phyloP scores from a whole-genome alignment of 164 flowering plant genomes.

The Aristolochia contorta region DNA sequence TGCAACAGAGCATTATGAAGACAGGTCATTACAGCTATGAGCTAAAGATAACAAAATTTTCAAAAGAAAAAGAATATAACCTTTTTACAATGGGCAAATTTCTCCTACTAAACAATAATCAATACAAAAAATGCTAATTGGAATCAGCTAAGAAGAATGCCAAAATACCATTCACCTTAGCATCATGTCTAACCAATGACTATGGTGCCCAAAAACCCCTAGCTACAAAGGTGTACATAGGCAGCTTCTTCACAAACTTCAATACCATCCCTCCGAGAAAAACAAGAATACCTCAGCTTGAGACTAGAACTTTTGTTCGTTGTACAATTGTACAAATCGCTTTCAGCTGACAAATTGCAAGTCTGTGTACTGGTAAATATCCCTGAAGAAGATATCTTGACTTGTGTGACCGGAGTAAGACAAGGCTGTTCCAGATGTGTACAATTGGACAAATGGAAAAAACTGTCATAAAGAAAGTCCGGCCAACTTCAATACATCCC shows the following conservation, averaged over 20 bases:
- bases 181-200: not conserved
- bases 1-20: too few relatives aligned
- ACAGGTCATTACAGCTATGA: not conserved
- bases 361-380: too few relatives aligned
- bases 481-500: conserved; percentile 60
- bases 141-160: conserved; percentile 9
- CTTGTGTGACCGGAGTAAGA: too few relatives aligned
- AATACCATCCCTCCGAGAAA: not conserved
- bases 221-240: not conserved
- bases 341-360: too few relatives aligned
- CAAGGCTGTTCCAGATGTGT: not conserved
- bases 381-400: not conserved
- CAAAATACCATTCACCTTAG: conserved; percentile 11
- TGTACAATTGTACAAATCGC: too few relatives aligned
- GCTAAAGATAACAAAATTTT: not conserved
- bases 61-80: not conserved
- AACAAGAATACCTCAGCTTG: too few relatives aligned
- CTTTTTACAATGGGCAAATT: not conserved
- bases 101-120: not conserved
- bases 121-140: not conserved
- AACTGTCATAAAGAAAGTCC: not conserved
- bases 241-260: not conserved
- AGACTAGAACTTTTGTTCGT: too few relatives aligned
- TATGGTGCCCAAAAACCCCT: not conserved
- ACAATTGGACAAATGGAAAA: not conserved